Conservation (phyloP, 23 red algal genomes). For the Gracilaria vermiculophylla region DNA sequence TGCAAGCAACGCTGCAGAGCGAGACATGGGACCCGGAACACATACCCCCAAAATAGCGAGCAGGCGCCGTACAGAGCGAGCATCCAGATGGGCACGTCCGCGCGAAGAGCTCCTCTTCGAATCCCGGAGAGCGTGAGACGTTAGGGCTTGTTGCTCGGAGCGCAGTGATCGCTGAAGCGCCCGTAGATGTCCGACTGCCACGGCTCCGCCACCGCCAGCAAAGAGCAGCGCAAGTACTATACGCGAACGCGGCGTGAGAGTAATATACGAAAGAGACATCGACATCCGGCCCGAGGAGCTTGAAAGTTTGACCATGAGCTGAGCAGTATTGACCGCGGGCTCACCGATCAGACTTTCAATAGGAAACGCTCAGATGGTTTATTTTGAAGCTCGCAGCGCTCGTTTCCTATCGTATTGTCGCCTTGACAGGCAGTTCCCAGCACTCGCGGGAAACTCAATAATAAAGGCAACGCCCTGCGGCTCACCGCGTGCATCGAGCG, state of each 20-base stretch:
- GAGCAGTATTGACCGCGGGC: background rate
- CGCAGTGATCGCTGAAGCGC: constrained; percentile 22
- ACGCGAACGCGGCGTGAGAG: constrained; percentile 37
- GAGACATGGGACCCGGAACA: constrained; percentile 52
- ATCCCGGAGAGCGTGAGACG: constrained; percentile 14
- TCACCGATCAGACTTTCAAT: too few relatives aligned
- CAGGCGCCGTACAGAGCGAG: constrained; percentile 50
- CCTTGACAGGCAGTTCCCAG: too few relatives aligned
- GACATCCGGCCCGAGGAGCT: background rate
- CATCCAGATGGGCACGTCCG: constrained; percentile 37
- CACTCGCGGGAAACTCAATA: too few relatives aligned
- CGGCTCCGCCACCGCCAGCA: constrained; percentile 24
- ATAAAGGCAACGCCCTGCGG: too few relatives aligned
- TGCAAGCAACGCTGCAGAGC: constrained; percentile 29
- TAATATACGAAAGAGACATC: background rate
- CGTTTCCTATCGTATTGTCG: too few relatives aligned
- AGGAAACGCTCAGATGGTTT: too few relatives aligned
- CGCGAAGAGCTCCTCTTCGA: background rate
- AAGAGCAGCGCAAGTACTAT: constrained; percentile 50
- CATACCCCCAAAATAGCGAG: constrained; percentile 56
- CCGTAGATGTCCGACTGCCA: constrained; percentile 20
- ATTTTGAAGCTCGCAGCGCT: too few relatives aligned
- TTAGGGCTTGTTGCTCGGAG: constrained; percentile 37
- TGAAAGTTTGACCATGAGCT: background rate
- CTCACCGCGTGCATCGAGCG: background rate